Conservation (phyloP, 768 basidiomycete species). For the Hericium coralloides region DNA sequence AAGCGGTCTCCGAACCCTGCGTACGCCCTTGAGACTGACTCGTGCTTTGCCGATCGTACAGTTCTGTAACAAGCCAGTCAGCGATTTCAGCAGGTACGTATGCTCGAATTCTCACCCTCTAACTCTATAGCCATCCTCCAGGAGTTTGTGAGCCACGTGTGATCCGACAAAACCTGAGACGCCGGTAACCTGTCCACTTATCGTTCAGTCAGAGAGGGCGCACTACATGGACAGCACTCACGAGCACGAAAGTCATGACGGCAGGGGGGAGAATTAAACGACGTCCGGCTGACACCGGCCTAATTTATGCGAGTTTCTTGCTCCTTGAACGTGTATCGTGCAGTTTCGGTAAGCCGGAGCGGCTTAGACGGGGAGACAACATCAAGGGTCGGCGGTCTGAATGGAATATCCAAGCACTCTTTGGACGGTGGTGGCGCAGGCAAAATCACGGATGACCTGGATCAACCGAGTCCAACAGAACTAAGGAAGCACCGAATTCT, state of each 20-base stretch:
- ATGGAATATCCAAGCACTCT: too few relatives aligned
- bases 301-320: too few relatives aligned
- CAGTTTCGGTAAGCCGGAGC: too few relatives aligned
- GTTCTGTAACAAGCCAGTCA: slow-evolving; percentile 1
- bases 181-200: slow-evolving; percentile 25
- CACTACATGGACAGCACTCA: neutral
- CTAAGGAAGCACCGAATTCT: too few relatives aligned
- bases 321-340: too few relatives aligned
- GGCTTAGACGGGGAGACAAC: too few relatives aligned
- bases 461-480: too few relatives aligned
- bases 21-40: neutral
- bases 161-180: slow-evolving; percentile 27
- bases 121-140: slow-evolving; percentile 37
- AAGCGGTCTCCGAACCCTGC: slow-evolving; percentile 2
- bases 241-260: neutral
- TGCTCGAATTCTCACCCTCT: slow-evolving; percentile 23
- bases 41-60: slow-evolving; percentile 7
- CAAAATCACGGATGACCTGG: too few relatives aligned
- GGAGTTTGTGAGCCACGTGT: slow-evolving; percentile 20
- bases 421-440: too few relatives aligned
- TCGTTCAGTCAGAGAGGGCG: neutral
- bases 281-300: too few relatives aligned
- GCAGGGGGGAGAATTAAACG: too few relatives aligned
- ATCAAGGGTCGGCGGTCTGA: too few relatives aligned
- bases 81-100: neutral